Base-by-base conservation (phyloP, 2,329 filamentous ascomycete species). In the Tolypocladium endophyticum region DNA sequence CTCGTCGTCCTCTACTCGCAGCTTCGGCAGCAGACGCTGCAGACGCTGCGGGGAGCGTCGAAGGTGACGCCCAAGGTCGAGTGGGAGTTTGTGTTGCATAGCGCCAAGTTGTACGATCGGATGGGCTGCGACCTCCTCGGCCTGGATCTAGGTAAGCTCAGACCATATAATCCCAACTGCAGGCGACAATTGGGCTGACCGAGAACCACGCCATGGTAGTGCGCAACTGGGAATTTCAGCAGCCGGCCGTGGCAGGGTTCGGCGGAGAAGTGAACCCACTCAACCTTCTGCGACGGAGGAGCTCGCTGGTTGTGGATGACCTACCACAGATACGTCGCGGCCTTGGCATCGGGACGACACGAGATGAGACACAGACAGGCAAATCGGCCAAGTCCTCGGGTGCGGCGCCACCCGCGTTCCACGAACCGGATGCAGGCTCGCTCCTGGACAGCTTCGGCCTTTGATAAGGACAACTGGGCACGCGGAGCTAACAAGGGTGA, bases 91-190 rank as follows among this genome's bases (percentile, higher is more conserved):
- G 86, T 97, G 0, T 77, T 96, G 28, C 90, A 94, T 66, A 96
- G 90, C 58, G 90, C 92, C 20, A 81, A 86, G 58, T 78, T 94
- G 23, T 97, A 92, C 69, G 88, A 89, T 71, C 87, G 90, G 11
- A 97, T 94, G 92, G 93, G 94, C 3, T 96, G 94, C 69, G 93
- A 97, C 72, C 74, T 96, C 11, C 81, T 97, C 0, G 94, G 92
- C 1, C 77, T 97, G 5, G 90, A 95, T 67, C 77, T 97, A 7
- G 88, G 87, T 89, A 79, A 72, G 76, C 61, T 53, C 28, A 77
- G 35, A 28, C 14, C n/a, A 23, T n/a, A 23, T 2, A 20, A 30
- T 23, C 11, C 50, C 50, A 35, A n/a, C 11, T n/a, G 50, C 30
- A 12, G 47, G 16, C 18, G 43, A 41, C 39, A 20, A 9, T 33